phyloP scores from a whole-genome alignment of 768 basidiomycete genomes.

The Xerocomellus dryophilus region DNA sequence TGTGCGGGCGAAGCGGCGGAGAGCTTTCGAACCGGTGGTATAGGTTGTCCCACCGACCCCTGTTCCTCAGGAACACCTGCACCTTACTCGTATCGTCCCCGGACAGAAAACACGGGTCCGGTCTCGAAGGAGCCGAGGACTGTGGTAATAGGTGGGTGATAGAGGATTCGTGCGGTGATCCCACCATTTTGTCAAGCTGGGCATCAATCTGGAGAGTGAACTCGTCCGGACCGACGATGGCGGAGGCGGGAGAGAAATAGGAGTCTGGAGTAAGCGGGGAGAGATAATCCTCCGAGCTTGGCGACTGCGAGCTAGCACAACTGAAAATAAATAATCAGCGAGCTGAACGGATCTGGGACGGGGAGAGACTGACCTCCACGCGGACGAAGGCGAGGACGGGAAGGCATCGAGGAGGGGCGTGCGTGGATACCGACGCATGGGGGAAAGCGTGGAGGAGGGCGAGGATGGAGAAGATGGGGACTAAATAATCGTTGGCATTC shows the following conservation, averaged over 20 bases:
- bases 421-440: constrained; percentile 5
- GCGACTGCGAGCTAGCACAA: constrained; percentile 12
- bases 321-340: neutral
- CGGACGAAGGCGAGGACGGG: constrained; percentile 22
- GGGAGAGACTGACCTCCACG: constrained; percentile 24
- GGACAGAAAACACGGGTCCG: constrained; percentile 1
- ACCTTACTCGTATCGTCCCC: constrained; percentile 14
- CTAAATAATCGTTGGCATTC: constrained; percentile 10
- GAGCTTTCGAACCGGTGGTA: constrained; percentile 11
- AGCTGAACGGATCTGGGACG: neutral
- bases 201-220: constrained; percentile 9
- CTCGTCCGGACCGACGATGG: constrained; percentile 15
- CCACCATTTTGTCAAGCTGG: constrained; percentile 5
- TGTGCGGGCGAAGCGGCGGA: constrained; percentile 1
- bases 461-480: neutral
- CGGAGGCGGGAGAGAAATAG: constrained; percentile 2
- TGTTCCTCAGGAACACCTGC: constrained; percentile 16
- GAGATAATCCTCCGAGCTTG: constrained; percentile 8
- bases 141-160: neutral
- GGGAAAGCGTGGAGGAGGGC: neutral
- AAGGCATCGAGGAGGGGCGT: neutral
- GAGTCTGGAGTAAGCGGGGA: constrained; percentile 23
- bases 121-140: neutral
- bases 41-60: constrained; percentile 7
- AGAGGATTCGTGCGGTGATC: neutral